These are phyloP conservation scores for Hirsutella minnesotensis DNA, from an alignment of 2,329 filamentous ascomycete genomes.

Conservation along the genomic window DNA sequence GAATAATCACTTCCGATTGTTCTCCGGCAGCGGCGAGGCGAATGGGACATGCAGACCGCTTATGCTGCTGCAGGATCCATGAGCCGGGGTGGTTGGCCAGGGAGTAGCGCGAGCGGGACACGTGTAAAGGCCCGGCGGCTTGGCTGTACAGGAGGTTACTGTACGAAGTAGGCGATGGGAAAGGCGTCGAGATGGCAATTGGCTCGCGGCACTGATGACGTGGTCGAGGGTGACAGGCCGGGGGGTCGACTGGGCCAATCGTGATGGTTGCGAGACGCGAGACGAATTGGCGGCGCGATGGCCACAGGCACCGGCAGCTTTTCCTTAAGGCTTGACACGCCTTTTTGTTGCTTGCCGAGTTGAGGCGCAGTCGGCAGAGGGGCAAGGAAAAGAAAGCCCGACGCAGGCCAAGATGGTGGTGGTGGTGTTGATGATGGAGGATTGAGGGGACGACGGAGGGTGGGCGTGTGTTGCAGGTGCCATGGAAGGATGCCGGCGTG, in stretches of 20 bases:
- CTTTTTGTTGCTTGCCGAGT: too few species aligned
- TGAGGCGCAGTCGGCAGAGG: too few species aligned
- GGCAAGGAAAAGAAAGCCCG: too few species aligned
- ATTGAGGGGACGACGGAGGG: too few species aligned
- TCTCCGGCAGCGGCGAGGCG: not conserved
- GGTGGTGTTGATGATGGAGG: too few species aligned
- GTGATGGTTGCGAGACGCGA: too few species aligned
- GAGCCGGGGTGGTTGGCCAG: conserved; percentile 1
- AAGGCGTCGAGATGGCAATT: not conserved
- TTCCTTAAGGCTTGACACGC: too few species aligned
- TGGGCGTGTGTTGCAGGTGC: too few species aligned
- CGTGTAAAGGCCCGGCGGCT: not conserved
- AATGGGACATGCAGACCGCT: conserved; percentile 3
- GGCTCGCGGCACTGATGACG: not conserved
- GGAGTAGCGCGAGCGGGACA: conserved; percentile 1
- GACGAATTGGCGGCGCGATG: not conserved
- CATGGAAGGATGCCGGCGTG: too few species aligned
- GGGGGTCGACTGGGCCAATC: not conserved
- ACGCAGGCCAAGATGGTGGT: too few species aligned
- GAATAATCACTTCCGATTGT: conserved; percentile 1
- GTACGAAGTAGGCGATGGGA: not conserved
- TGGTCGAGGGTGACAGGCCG: not conserved
- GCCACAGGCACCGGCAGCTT: not conserved
- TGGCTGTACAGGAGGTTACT: not conserved
- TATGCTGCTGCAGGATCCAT: conserved; percentile 5